Percentiles rank a stretch among this genome's conserved stretches.
Conservation (phyloP, 352 stramenopile species). For the Blastocystis hominis region DNA sequence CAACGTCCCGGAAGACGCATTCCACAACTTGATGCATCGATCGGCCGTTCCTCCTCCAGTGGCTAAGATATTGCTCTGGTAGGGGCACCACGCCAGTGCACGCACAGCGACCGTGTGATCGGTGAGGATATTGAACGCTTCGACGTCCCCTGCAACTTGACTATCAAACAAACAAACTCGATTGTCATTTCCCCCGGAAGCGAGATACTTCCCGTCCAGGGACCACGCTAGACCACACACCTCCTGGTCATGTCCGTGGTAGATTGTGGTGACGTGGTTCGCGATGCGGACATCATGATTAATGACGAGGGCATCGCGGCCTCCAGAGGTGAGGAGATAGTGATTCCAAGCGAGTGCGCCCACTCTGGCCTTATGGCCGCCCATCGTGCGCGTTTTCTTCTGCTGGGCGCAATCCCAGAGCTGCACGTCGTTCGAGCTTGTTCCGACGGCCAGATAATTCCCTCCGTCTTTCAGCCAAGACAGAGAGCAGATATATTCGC, state of each 20-base stretch:
- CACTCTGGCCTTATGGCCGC: slow-evolving; percentile 79
- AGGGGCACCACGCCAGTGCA: slow-evolving; percentile 93
- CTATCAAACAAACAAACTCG: slow-evolving; percentile 85
- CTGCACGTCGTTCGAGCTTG: slow-evolving; percentile 81
- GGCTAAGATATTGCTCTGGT: slow-evolving; percentile 88
- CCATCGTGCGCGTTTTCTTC: slow-evolving; percentile 82
- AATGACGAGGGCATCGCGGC: slow-evolving; percentile 84
- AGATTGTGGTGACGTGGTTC: slow-evolving; percentile 76
- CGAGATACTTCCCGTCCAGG: slow-evolving; percentile 82
- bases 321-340: slow-evolving; percentile 80
- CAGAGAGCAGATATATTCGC: slow-evolving; percentile 90
- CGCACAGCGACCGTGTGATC: slow-evolving; percentile 90
- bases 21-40: slow-evolving; percentile 98
- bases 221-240: slow-evolving; percentile 93
- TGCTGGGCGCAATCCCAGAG: slow-evolving; percentile 86
- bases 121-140: slow-evolving; percentile 68
- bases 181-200: slow-evolving; percentile 95
- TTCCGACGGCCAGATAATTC: slow-evolving; percentile 84
- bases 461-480: slow-evolving; percentile 81
- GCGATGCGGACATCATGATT: slow-evolving; percentile 79
- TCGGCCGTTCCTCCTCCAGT: slow-evolving; percentile 91
- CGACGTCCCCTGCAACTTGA: slow-evolving; percentile 2
- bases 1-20: slow-evolving; percentile 76
- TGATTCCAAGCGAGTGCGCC: slow-evolving; percentile 89
- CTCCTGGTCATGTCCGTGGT: slow-evolving; percentile 87